These are phyloP conservation scores for Lactuca sativa DNA, from an alignment of 129 eudicot genomes.

Conservation along the genomic window DNA sequence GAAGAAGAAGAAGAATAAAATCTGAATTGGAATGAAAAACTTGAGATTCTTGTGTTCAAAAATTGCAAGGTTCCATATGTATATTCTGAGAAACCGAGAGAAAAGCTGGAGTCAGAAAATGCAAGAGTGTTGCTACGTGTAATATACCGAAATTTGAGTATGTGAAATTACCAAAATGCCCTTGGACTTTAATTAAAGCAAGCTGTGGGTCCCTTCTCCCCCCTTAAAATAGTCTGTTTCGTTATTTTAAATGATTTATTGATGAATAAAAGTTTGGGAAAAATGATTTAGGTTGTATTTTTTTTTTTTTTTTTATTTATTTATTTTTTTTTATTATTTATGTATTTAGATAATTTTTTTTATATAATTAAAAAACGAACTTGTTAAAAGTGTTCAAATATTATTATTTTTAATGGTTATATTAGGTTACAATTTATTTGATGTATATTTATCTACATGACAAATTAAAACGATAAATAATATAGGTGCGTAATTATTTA, in stretches of 20 bases:
- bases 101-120: conserved; percentile 35
- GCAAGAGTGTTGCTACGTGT: conserved; percentile 39
- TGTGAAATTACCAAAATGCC: conserved; percentile 11
- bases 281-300: too few relatives aligned
- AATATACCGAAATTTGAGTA: conserved; percentile 32
- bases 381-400: too few relatives aligned
- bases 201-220: background rate
- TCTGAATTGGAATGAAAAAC: conserved; percentile 6
- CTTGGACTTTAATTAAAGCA: conserved; percentile 1
- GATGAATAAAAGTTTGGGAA: too few relatives aligned
- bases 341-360: too few relatives aligned
- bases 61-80: conserved; percentile 6
- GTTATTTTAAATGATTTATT: background rate
- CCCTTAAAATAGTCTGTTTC: background rate
- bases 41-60: conserved; percentile 1
- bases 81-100: conserved; percentile 38
- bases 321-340: too few relatives aligned
- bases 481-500: too few relatives aligned
- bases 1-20: conserved; percentile 10
- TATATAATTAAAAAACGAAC: too few relatives aligned
- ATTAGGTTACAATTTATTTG: too few relatives aligned
- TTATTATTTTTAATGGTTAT: too few relatives aligned
- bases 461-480: too few relatives aligned
- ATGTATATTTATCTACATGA: too few relatives aligned
- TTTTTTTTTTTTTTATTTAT: too few relatives aligned